Evolutionary conservation across 2,329 filamentous ascomycete genomes (phyloP), one percentile per base, ranked within the genome.

Genomic region (Aspergillus udagawae): DNA sequence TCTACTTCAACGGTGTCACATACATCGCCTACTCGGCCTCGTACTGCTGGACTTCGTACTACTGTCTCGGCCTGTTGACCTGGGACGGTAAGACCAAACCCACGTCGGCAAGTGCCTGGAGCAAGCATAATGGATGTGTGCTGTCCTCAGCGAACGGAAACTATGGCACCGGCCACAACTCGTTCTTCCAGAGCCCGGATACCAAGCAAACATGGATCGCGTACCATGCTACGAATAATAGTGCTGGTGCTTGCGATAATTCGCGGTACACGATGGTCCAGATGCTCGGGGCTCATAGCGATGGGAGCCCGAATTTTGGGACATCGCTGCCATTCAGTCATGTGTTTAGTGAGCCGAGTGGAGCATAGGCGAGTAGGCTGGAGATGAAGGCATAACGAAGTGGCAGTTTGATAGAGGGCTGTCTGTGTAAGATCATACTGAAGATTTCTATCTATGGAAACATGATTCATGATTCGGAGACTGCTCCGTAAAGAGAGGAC

Each of bases 181-280:
- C 73, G 70, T 85, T 86, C 75, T 85, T 86, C 70, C 72, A 69
- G 28, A 84, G 80, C 60, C 82, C 82, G 0, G 81, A 85, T 59
- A 80, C 76, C 3, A 78, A 70, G 0, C 76, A 85, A 67, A 80
- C 77, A 2, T 85, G 78, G 78, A 83, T 81, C 52, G 78, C 81
- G 0, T 85, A 82, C 67, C 82, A 85, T 60, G 82, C 82, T 0
- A 83, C 82, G 0, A 70, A 74, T 1, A 80, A 77, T 57, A 70
- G 73, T 10, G 70, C 68, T 0, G 82, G 83, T 0, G 75, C 78
- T 1, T 86, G 83, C 55, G 81, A 83, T 57, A 75, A 79, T 1
- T 80, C 75, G 4, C 69, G 83, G 42, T 84, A 84, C 59, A 81
- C 83, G 1, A 81, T 81, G 71, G 79, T 79, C 0, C 78, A 83